phyloP scores from a whole-genome alignment of 768 basidiomycete species.

The Suillus placidus region DNA sequence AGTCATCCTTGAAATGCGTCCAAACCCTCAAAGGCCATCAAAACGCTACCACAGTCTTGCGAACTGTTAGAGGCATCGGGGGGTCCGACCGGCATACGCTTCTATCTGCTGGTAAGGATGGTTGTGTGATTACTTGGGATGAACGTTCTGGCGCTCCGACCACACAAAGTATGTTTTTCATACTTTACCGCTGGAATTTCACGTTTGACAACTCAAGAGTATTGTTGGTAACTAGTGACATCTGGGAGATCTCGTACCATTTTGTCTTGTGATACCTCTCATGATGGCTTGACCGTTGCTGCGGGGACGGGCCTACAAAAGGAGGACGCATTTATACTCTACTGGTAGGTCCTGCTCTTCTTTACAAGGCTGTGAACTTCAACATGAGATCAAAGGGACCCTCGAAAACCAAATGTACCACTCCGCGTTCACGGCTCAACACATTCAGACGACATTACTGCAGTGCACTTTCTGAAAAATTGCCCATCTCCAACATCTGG shows the following conservation, averaged over 20 bases:
- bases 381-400: slow-evolving; percentile 61
- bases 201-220: slow-evolving; percentile 43
- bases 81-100: slow-evolving; percentile 47
- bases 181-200: slow-evolving; percentile 2
- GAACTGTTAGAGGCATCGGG: slow-evolving; percentile 44
- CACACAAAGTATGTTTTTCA: slow-evolving; percentile 58
- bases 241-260: slow-evolving; percentile 47
- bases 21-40: slow-evolving; percentile 60
- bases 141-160: slow-evolving; percentile 53
- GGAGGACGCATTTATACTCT: slow-evolving; percentile 82
- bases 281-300: slow-evolving; percentile 71
- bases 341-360: slow-evolving; percentile 58
- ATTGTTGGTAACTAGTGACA: slow-evolving; percentile 45
- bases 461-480: slow-evolving; percentile 53
- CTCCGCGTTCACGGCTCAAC: slow-evolving; percentile 80
- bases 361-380: background rate
- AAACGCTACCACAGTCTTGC: slow-evolving; percentile 57
- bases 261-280: slow-evolving; percentile 70
- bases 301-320: slow-evolving; percentile 82
- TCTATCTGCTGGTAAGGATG: slow-evolving; percentile 72
- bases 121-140: slow-evolving; percentile 76
- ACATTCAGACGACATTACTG: slow-evolving; percentile 92
- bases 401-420: slow-evolving; percentile 71
- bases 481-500: slow-evolving; percentile 36
- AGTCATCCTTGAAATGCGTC: slow-evolving; percentile 47